Evolutionary conservation across 305 asterid species (phyloP), one percentile per base, ranked within the genome.

Genomic region (Salvia sclarea): DNA sequence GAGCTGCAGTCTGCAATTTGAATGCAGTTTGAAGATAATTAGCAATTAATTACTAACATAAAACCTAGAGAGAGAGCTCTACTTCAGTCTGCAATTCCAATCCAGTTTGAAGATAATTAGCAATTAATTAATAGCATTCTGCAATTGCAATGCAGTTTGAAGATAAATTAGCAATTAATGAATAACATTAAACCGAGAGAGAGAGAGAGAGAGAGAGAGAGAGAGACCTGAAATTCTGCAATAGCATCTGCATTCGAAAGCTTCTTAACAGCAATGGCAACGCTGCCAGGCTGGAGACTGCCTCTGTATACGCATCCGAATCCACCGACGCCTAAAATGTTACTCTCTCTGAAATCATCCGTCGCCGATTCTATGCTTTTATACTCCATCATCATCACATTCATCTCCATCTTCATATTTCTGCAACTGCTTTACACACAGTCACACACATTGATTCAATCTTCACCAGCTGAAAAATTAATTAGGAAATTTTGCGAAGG

Each of bases 301-400:
- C 75, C 96, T 75, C 56, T 75, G 81, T 89, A 89, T 2, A 89
- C 96, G 66, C 87, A 77, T 62, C 96, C 96, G 59, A 86, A 89
- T 48, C 94, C 96, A 45, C 96, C 96, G 2, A 61, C 70, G n/a
- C 96, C 96, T 79, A 89, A 75, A 2, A 86, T 77, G 21, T 82
- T 81, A 43, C 64, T 79, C 43, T 86, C 84, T 24, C 53, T 54
- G 65, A 89, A 89, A 74, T 75, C 66, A 54, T 80, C 80, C 4
- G 96, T 83, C 20, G 94, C 94, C 17, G 73, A 65, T 80, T 89
- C 88, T 33, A 89, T 58, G 21, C 63, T 61, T 65, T 79, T 79
- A 81, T 75, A 83, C 25, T 89, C 96, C 86, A 85, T 84, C 68
- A 70, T 69, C 13, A 9, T n/a, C n/a, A n/a, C n/a, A n/a, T n/a